Base-by-base conservation (phyloP, 192 early-diverging fungal species). In the Podochytrium sp. region DNA sequence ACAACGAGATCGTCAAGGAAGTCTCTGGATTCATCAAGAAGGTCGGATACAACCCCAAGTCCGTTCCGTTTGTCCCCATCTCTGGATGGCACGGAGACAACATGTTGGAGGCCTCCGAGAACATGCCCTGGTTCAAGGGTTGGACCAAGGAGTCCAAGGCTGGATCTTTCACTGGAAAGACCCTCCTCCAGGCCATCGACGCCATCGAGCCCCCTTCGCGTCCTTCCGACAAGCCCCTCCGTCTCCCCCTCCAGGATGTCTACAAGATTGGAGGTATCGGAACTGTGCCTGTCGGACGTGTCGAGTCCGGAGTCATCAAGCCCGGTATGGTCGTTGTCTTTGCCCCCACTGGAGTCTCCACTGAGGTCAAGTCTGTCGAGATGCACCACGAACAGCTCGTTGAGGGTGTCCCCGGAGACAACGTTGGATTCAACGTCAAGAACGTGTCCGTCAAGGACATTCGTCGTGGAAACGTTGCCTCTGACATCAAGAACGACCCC, bases 371-470 rank as follows among this genome's bases (percentile, higher is more conserved):
- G 88, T 96, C 95, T 81, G 94, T 98, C 73, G 94, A 96, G 85
- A 98, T 96, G 95, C 96, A 98, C 88, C 95, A 96, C 91, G 92
- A 98, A 84, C 82, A 89, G 76, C 88, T 96, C 76, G 77, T 78
- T 68, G 89, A 96, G 87, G 94, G 92, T 86, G 71, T 88, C 27
- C 93, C 96, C 73, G 96, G 96, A 75, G 96, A 98, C 91, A 95
- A 96, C 91, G 94, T 98, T 79, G 96, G 95, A 80, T 95, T 98
- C 92, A 96, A 96, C 92, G 90, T 96, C 88, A 98, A 95, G 94
- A 95, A 94, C 92, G 93, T 96, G 53, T 94, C 94, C 69, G 93
- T 94, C 85, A 96, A 95, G 92, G 93, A 96, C 82, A 96, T 96
- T 86, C 95, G 94, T 78, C 93, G 94, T 90, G 96, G 95, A 81